A percentile compares a stretch with the other conserved stretches of the same genome.
phyloP scores from a whole-genome alignment of 2,329 filamentous ascomycete species.

The Sclerotinia borealis region DNA sequence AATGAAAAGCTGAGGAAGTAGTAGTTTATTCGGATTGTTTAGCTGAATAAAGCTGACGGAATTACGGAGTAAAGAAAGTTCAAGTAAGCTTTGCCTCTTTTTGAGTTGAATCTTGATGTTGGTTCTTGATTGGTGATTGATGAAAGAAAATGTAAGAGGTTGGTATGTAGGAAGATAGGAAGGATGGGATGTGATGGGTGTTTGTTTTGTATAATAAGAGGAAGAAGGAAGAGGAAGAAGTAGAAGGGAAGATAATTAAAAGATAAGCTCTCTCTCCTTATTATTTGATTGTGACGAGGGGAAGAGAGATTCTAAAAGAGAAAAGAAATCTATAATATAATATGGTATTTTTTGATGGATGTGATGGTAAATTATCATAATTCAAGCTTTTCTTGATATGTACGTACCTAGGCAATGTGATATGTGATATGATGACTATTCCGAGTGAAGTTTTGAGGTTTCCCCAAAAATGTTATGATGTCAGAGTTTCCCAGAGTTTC shows the following conservation, averaged over 20 bases:
- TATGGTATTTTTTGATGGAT: too few species aligned
- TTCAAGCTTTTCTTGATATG: neutral
- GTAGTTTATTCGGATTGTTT: neutral
- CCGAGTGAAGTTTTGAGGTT: neutral
- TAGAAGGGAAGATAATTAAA: neutral
- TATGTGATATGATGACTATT: too few species aligned
- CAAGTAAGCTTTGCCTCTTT: too few species aligned
- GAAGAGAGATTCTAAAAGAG: neutral
- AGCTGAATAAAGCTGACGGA: too few species aligned
- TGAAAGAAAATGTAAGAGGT: slow-evolving; percentile 1
- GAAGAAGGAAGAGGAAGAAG: neutral
- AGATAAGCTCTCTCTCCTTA: too few species aligned
- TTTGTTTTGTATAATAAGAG: neutral
- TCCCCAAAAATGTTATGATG: neutral
- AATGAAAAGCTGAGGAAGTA: neutral
- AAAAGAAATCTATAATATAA: too few species aligned
- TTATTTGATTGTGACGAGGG: too few species aligned
- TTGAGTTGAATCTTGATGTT: neutral
- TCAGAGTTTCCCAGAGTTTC: too few species aligned
- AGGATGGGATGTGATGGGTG: neutral
- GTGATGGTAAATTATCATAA: too few species aligned
- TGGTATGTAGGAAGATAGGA: neutral
- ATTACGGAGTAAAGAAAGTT: neutral
- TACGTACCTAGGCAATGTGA: neutral
- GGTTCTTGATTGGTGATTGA: neutral